These are phyloP conservation scores for Schizonepeta tenuifolia DNA, from an alignment of 257 asterid species.

Conservation along the genomic window DNA sequence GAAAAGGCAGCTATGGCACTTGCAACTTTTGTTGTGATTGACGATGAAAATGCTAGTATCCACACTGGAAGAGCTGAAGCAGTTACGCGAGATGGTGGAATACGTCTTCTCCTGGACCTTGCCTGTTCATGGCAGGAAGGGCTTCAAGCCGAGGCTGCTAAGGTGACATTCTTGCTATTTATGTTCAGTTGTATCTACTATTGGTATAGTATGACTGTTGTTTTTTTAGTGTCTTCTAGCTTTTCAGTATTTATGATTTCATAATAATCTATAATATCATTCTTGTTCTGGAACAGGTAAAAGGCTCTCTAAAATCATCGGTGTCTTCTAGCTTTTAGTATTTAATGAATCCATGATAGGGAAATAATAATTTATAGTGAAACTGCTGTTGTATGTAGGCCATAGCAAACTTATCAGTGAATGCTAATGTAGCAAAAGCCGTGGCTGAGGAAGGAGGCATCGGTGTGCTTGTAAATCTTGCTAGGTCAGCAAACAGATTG, in stretches of 20 bases:
- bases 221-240: constrained; percentile 12
- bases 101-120: constrained; percentile 66
- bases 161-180: constrained; percentile 46
- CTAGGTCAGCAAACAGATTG: constrained; percentile 70
- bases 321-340: constrained; percentile 4
- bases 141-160: constrained; percentile 84
- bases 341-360: neutral
- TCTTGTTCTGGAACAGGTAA: neutral
- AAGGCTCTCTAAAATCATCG: neutral
- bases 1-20: constrained; percentile 88
- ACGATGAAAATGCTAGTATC: constrained; percentile 78
- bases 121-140: constrained; percentile 81
- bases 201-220: neutral
- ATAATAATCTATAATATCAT: neutral
- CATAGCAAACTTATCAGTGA: constrained; percentile 74
- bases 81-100: constrained; percentile 66
- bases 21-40: constrained; percentile 74
- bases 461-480: constrained; percentile 58
- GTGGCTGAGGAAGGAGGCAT: constrained; percentile 96
- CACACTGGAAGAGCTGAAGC: constrained; percentile 81
- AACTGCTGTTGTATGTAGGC: constrained; percentile 51
- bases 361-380: neutral
- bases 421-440: constrained; percentile 81
- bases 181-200: neutral
- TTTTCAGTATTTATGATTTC: neutral